These are phyloP conservation scores for Dioscorea dumetorum DNA, from an alignment of 106 monocot genomes.

Conservation along the genomic window DNA sequence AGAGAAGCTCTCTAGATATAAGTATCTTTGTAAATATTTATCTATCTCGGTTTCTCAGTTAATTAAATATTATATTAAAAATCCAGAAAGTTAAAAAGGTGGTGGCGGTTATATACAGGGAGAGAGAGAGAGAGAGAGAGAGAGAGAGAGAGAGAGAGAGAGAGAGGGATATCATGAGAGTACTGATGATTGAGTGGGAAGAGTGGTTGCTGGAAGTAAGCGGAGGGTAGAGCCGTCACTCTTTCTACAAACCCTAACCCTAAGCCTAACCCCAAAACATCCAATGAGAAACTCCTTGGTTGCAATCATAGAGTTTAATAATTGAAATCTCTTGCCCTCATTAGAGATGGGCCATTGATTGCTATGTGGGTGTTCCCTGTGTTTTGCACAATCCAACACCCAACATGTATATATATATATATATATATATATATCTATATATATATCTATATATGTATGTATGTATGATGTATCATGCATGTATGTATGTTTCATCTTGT, in stretches of 20 bases:
- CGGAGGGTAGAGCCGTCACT: conserved; percentile 19
- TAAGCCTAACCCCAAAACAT: not conserved
- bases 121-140: not conserved
- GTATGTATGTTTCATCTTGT: too few relatives aligned
- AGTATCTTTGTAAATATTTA: not conserved
- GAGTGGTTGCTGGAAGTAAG: conserved; percentile 10
- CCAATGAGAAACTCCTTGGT: conserved; percentile 1
- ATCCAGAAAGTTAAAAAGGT: too few relatives aligned
- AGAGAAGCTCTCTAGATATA: not conserved
- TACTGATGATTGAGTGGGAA: not conserved
- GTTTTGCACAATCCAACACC: too few relatives aligned
- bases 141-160: not conserved
- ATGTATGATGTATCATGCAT: too few relatives aligned
- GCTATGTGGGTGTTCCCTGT: not conserved
- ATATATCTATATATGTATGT: too few relatives aligned
- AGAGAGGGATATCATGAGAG: not conserved
- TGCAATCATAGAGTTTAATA: conserved; percentile 21
- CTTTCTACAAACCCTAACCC: conserved; percentile 12
- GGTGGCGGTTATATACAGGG: not conserved
- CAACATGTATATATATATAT: too few relatives aligned
- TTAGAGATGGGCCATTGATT: not conserved
- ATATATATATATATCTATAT: too few relatives aligned
- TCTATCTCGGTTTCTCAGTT: not conserved
- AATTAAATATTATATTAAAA: not conserved
- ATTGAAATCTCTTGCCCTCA: not conserved